Base-by-base conservation (phyloP, 305 asterid genomes). In the Ilex paraguariensis region DNA sequence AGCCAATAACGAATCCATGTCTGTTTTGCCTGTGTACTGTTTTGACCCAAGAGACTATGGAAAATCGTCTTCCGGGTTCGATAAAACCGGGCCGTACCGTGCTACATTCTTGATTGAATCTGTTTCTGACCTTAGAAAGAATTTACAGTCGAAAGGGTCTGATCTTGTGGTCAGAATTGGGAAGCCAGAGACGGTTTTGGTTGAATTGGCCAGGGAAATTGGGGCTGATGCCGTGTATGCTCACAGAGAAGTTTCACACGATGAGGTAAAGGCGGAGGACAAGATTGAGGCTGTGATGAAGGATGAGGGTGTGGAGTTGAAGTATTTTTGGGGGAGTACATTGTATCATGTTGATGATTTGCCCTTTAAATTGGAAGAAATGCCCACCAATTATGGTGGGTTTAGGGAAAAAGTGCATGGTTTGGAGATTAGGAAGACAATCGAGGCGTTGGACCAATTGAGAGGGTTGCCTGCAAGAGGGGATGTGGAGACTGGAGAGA, bases 41-140 rank as follows among this genome's bases (percentile, higher is more conserved):
- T 93, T 93, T 71, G 99, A 93, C 90, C 99, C 97, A 0, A 69
- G 96, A 12, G 99, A 90, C 63, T 93, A 88, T 31, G 99, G 99
- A 0, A 93, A 90, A 54, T 93, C 99, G 1, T 70, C 95, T 0
- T 88, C 99, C 9, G 99, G 99, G 54, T 93, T 93, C 63, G 97
- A 93, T 66, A 93, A 90, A 58, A 90, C 99, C 5, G 99, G 99
- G 48, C 97, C 96, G 1, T 79, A 86, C 55, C 71, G 99, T 2
- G 96, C 99, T 5, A 80, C 83, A 0, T 93, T 93, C 60, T 33
- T 93, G 75, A 70, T 91, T 9, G 95, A 93, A 62, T 90, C 97
- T 1, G 95, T 93, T 21, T 39, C 87, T 4, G 85, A 93, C 64
- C 67, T 93, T 74, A 75, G 95, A 59, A 79, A 73, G 71, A 90